phyloP scores from a whole-genome alignment of 352 stramenopile species.

The Pythium sp. region DNA sequence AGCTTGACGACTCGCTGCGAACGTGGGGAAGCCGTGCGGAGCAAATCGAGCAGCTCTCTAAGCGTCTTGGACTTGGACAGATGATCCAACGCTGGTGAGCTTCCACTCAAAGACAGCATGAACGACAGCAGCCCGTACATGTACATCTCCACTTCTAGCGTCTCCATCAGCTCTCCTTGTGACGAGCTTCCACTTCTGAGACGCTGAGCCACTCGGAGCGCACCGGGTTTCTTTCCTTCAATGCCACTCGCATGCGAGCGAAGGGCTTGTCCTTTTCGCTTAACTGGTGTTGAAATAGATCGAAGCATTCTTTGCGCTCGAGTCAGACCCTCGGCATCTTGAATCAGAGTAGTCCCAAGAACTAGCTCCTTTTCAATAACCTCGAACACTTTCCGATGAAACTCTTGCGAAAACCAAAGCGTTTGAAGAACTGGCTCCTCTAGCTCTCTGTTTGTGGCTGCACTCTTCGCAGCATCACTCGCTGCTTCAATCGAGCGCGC shows the following conservation, averaged over 20 bases:
- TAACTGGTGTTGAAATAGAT: constrained; percentile 76
- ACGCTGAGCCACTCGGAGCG: not conserved
- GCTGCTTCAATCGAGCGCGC: constrained; percentile 65
- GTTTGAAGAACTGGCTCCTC: constrained; percentile 75
- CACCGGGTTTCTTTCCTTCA: constrained; percentile 9
- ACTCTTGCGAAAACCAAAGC: constrained; percentile 86
- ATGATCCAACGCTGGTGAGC: constrained; percentile 52
- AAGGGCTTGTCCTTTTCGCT: constrained; percentile 40
- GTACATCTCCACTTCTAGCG: constrained; percentile 75
- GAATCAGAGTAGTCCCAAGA: constrained; percentile 60
- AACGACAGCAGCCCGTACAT: constrained; percentile 75
- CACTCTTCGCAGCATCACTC: constrained; percentile 76
- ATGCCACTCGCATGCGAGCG: constrained; percentile 45
- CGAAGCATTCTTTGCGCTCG: constrained; percentile 79
- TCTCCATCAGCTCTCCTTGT: constrained; percentile 52
- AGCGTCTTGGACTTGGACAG: constrained; percentile 61
- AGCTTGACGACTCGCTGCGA: constrained; percentile 84
- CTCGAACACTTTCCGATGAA: constrained; percentile 86
- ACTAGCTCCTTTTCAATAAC: constrained; percentile 79
- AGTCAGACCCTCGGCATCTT: constrained; percentile 73
- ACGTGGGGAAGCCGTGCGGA: constrained; percentile 71
- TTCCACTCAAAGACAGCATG: constrained; percentile 75
- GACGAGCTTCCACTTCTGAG: constrained; percentile 31
- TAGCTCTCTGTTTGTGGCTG: constrained; percentile 66
- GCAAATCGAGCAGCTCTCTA: constrained; percentile 71